These are phyloP conservation scores for Endogone sp. DNA, from an alignment of 192 early-diverging fungal genomes.

Conservation along the genomic window DNA sequence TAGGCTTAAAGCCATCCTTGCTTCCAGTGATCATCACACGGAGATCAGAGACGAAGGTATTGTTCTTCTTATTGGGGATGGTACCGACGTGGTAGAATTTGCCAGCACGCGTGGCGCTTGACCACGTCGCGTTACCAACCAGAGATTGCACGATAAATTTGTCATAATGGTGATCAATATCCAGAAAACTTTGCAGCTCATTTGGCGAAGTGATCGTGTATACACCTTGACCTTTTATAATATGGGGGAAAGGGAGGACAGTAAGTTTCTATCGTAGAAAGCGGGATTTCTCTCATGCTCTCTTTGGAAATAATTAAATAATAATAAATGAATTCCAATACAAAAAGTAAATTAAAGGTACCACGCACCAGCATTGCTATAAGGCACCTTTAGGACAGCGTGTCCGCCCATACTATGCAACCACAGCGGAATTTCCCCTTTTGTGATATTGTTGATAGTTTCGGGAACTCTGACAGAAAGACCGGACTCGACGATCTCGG, in stretches of 20 bases:
- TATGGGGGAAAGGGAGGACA: not conserved
- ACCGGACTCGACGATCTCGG: constrained; percentile 69
- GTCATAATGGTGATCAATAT: constrained; percentile 76
- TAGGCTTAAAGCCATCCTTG: constrained; percentile 70
- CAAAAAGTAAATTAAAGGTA: no score
- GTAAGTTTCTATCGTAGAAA: no score
- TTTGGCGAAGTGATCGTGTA: constrained; percentile 81
- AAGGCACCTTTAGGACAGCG: constrained; percentile 82
- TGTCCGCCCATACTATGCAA: constrained; percentile 82
- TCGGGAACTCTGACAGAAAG: constrained; percentile 71
- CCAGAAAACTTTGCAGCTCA: constrained; percentile 74
- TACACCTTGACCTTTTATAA: constrained; percentile 86
- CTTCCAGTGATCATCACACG: constrained; percentile 84
- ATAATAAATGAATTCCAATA: no score
- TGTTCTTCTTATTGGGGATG: constrained; percentile 86
- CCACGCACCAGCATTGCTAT: constrained; percentile 78
- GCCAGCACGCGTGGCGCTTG: constrained; percentile 63
- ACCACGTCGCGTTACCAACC: constrained; percentile 86
- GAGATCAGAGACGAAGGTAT: constrained; percentile 80
- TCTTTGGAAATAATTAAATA: no score
- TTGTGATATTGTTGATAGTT: constrained; percentile 82
- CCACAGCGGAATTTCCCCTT: constrained; percentile 78
- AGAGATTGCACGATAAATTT: constrained; percentile 90
- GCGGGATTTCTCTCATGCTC: no score
- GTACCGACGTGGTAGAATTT: constrained; percentile 90